phyloP scores from a whole-genome alignment of 2,329 filamentous ascomycete genomes.

The Epichloe aotearoae region DNA sequence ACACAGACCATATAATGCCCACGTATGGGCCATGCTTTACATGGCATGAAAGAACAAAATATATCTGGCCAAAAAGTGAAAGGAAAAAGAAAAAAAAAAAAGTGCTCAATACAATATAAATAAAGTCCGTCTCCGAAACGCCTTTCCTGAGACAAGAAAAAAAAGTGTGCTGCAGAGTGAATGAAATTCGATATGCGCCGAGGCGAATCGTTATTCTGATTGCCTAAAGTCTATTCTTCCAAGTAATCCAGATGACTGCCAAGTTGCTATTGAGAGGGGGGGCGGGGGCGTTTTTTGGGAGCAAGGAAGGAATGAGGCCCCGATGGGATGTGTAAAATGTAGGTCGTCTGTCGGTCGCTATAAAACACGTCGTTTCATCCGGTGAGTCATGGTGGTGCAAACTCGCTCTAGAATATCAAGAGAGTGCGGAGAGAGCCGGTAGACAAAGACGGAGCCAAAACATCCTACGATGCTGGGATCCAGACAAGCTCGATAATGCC shows the following conservation, averaged over 20 bases:
- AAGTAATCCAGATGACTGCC: not conserved
- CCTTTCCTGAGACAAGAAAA: not conserved
- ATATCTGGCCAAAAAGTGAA: not conserved
- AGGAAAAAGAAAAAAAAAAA: not conserved
- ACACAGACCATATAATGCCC: not conserved
- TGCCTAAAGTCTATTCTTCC: not conserved
- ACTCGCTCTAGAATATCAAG: not conserved
- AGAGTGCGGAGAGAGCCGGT: not conserved
- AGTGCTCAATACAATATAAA: conserved; percentile 1
- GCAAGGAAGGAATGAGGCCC: not conserved
- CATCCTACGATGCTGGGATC: conserved; percentile 25
- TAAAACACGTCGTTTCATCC: not conserved
- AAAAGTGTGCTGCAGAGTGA: not conserved
- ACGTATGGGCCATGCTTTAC: not conserved
- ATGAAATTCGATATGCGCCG: conserved; percentile 1
- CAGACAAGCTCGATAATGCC: conserved; percentile 45
- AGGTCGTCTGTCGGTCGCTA: not conserved
- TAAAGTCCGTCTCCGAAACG: conserved; percentile 4
- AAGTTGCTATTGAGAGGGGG: not conserved
- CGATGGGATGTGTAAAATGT: not conserved
- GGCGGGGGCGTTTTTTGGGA: not conserved
- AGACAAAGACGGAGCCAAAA: not conserved
- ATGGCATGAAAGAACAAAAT: not conserved
- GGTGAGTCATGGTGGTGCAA: not conserved
- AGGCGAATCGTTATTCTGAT: not conserved